Conservation (phyloP, 75 land plant genomes). For the Cryptomeria japonica region DNA sequence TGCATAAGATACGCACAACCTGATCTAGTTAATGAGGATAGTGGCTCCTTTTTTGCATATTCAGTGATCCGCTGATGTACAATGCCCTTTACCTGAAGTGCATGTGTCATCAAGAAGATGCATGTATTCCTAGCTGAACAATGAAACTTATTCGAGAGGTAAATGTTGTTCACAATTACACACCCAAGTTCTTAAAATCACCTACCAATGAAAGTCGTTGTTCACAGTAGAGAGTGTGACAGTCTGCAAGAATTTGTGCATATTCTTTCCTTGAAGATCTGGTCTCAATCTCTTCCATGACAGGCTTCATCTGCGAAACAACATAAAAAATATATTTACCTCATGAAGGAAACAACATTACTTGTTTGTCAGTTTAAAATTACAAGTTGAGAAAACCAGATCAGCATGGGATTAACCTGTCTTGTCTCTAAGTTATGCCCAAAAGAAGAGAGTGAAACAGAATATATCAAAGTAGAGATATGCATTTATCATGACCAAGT, state of each 20-base stretch:
- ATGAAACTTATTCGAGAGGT: background rate
- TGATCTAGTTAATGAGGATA: slow-evolving; percentile 91
- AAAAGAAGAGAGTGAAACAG: background rate
- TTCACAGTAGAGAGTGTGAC: slow-evolving; percentile 93
- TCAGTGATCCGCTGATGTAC: slow-evolving; percentile 92
- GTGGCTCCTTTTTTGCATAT: slow-evolving; percentile 78
- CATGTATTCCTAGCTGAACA: background rate
- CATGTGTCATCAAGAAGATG: background rate
- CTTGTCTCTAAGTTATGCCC: background rate
- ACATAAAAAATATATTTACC: background rate
- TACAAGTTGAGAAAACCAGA: background rate
- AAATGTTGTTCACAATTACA: background rate
- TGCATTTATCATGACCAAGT: background rate
- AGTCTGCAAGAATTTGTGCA: slow-evolving; percentile 77
- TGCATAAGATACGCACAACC: slow-evolving; percentile 98
- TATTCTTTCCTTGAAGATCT: slow-evolving; percentile 91
- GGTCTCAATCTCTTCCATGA: slow-evolving; percentile 91
- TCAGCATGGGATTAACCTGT: background rate
- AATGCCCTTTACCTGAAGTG: slow-evolving; percentile 75
- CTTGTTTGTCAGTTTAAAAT: background rate
- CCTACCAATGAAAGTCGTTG: slow-evolving; percentile 88
- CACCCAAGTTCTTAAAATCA: background rate
- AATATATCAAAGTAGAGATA: background rate
- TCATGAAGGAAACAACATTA: background rate
- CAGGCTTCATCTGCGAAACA: slow-evolving; percentile 73